Conservation (phyloP, 768 basidiomycete genomes). For the Kwoniella newhampshirensis region DNA sequence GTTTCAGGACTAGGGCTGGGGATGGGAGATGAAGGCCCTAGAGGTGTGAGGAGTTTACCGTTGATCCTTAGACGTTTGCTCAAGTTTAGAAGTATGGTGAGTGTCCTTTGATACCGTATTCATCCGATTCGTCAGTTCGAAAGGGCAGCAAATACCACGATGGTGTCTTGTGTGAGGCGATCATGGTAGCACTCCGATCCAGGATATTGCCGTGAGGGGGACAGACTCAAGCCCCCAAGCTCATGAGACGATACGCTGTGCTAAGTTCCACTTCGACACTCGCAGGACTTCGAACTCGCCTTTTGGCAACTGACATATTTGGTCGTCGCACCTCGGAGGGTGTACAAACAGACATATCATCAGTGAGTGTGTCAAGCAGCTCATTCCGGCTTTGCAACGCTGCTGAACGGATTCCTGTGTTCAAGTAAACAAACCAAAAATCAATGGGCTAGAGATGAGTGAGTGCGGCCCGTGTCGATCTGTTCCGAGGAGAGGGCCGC, state of each 20-base stretch:
- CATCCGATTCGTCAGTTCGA: background rate
- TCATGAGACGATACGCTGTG: constrained; percentile 1
- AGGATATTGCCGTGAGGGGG: constrained; percentile 11
- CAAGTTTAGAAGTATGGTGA: constrained; percentile 82
- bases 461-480: constrained; percentile 15
- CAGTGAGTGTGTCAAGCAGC: constrained; percentile 66
- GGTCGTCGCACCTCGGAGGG: constrained; percentile 85
- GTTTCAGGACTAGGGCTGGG: too few species aligned
- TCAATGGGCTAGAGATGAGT: constrained; percentile 93
- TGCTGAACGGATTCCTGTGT: constrained; percentile 1
- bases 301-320: constrained; percentile 95
- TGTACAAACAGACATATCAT: constrained; percentile 97
- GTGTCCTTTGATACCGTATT: background rate
- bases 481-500: background rate
- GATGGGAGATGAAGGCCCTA: background rate
- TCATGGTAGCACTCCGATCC: background rate
- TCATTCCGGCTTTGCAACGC: too few species aligned
- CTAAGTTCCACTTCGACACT: constrained; percentile 5
- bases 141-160: background rate
- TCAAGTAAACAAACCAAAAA: constrained; percentile 81
- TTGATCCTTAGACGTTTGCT: constrained; percentile 76
- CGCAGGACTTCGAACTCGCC: constrained; percentile 91
- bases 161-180: background rate
- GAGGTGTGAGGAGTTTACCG: constrained; percentile 60
- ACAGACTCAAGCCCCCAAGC: background rate